Evolutionary conservation across 176 grass and related monocot species (phyloP), one percentile per base, ranked within the genome.

Genomic region (Olyra latifolia): DNA sequence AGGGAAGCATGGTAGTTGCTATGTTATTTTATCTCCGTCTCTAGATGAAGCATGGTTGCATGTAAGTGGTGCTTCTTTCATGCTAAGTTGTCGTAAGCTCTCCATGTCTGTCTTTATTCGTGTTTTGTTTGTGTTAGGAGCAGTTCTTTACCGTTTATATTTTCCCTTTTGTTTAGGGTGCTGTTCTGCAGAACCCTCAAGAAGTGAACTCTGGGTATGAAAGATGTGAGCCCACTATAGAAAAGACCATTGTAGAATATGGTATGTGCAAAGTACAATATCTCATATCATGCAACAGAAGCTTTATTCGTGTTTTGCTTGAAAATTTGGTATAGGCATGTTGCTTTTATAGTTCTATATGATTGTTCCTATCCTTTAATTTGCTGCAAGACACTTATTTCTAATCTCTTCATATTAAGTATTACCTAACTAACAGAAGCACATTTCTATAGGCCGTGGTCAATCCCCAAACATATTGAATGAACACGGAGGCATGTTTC

Each of bases 211-310:
- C 6, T 4, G 42, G 68, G 54, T 50, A 17, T 55, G 72, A 41
- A 83, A 65, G 14, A 47, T 53, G 38, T 7, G 63, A 86, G 29
- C 59, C 48, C 27, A 39, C 35, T n/a, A 30, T 55, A 78, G 60
- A 65, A 65, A 59, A 53, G 27, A 46, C 64, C 10, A 14, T 20
- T 15, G 41, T 72, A 58, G 68, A 78, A 53, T 30, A 50, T 54
- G 83, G 65, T 66, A 76, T 12, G 74, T 77, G 53, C n/a, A n/a
- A n/a, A n/a, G n/a, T n/a, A n/a, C 57, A 65, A 80, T 50, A 44
- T 73, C 20, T 27, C 5, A 54, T 73, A 14, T 27, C 10, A 62
- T 65, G 49, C 65, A 45, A 24, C n/a, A 22, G 25, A 54, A 74
- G 43, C 60, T 20, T 41, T 40, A 20, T 20, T n/a, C 4, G 19